Conservation (phyloP, 768 basidiomycete genomes). For the Tulasnella sp. region DNA sequence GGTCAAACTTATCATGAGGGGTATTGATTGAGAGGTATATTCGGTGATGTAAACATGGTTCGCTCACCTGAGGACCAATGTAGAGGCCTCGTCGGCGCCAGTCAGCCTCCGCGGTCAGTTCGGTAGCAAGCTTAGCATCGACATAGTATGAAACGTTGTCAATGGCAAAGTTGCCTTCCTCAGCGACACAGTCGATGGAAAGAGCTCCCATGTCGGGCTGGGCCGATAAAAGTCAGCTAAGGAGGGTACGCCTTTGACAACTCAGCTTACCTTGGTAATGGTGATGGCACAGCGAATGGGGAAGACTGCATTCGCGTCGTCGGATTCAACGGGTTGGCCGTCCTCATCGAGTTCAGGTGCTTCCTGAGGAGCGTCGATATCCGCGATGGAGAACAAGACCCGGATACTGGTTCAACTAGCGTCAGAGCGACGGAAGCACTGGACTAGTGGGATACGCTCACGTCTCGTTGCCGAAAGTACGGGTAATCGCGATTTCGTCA, state of each 20-base stretch:
- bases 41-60: not conserved
- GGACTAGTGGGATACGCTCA: conserved; percentile 20
- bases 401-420: conserved; percentile 45
- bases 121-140: conserved; percentile 57
- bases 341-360: conserved; percentile 23
- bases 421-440: not conserved
- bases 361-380: conserved; percentile 45
- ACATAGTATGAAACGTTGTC: conserved; percentile 84
- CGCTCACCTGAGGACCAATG: conserved; percentile 71
- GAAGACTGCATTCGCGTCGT: conserved; percentile 35
- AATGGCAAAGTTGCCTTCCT: conserved; percentile 69
- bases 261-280: conserved; percentile 61
- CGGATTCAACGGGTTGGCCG: conserved; percentile 31
- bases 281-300: conserved; percentile 70
- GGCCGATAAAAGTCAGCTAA: not conserved
- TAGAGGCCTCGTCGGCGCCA: conserved; percentile 88
- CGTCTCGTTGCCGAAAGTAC: conserved; percentile 33
- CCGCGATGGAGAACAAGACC: conserved; percentile 85
- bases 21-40: too few relatives aligned
- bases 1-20: conserved; percentile 52
- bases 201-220: conserved; percentile 54
- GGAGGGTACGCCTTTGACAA: not conserved
- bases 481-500: conserved; percentile 31
- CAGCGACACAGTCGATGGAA: conserved; percentile 57
- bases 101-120: conserved; percentile 77